Evolutionary conservation across 495 filamentous ascomycete genomes (phyloP), one percentile per base, ranked within the genome.

Genomic region (Tuber calosporum): DNA sequence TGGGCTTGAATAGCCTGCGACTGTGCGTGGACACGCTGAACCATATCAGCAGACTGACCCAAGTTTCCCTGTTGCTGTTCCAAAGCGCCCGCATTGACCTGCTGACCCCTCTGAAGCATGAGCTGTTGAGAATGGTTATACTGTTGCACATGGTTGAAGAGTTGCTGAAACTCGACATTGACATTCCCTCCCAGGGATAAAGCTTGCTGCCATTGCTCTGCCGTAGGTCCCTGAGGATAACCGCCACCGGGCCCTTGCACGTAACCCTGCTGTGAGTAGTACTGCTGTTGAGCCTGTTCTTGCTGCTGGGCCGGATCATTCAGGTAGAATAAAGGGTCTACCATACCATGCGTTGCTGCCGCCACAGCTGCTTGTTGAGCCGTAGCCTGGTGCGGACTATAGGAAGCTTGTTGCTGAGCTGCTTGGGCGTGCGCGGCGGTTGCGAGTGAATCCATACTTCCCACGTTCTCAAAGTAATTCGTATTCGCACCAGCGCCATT

Each of bases 251-350:
- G 53, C 38, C 70, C 74, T 37, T 72, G 70, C 15, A 77, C 78
- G 67, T 81, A 81, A 38, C 73, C 68, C 62, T 78, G 79, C 48
- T 80, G 77, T 36, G 72, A 62, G 37, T 81, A 81, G 48, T 76
- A 81, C 40, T 74, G 72, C 66, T 81, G 80, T 15, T 75, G 69
- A 36, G 73, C 79, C 7, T 70, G 73, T 38, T 79, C 74, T 39
- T 79, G 79, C 69, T 79, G 77, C 42, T 81, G 77, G 38, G 74
- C 42, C 19, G 41, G 72, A 68, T 74, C 75, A 42, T 68, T 73
- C 74, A 81, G 75, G 74, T 81, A 81, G 72, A 79, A 81, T 71
- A 81, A 77, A 48, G 80, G 76, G 67, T 79, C 74, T 4, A 81
- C 77, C n/a, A 79, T 69, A 53, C 70, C 66, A 22, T 74, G 72